Evolutionary conservation across 768 basidiomycete genomes (phyloP), one percentile per base, ranked within the genome.

Genomic region (Serendipita sp.): DNA sequence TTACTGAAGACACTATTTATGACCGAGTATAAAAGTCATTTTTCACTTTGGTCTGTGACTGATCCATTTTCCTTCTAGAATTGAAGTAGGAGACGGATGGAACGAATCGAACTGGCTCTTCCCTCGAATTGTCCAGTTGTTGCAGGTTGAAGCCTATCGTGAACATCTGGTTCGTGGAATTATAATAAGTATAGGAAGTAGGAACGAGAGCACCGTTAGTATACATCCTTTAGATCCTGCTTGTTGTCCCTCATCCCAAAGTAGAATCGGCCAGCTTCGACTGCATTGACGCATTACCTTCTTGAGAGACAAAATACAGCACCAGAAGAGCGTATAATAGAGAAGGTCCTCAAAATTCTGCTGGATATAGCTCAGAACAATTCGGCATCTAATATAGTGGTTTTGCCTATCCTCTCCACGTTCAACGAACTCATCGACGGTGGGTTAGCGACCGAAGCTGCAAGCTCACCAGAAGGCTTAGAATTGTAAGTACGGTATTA

Each of bases 121-220:
- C 71, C 87, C 90, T 16, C 82, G 76, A 67, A 85, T 82, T 4
- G 81, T 88, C 58, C 81, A 75, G 58, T 75, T 91, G 27, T 77
- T 91, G 40, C 79, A 81, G 63, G 76, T 90, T 62, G 72, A 75
- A 40, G 75, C 77, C 55, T 93, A 88, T 72, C 80, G 88, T 45
- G 73, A 74, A 63, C 71, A 77, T 31, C 70, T 95, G 60, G 76
- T 95, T 48, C 75, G 76, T 8, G 91, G 91, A 11, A 71, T 95
- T 4, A 78, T 93, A 11, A 76, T 88, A 63, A 93, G 89, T 70
- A 76, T 91, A 43, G 87, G 86, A 40, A 89, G 88, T 72, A 87
- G 83, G 73, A 91, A 91, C 6, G 84, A 88, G 66, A 88, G 86
- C 70, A 90, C 85, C 3, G 94, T 95, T 70, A 74, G 87, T 74